A percentile compares a stretch with the other conserved stretches of the same genome.
Conservation (phyloP, 140 eudicot genomes). For the Senecio squalidus region DNA sequence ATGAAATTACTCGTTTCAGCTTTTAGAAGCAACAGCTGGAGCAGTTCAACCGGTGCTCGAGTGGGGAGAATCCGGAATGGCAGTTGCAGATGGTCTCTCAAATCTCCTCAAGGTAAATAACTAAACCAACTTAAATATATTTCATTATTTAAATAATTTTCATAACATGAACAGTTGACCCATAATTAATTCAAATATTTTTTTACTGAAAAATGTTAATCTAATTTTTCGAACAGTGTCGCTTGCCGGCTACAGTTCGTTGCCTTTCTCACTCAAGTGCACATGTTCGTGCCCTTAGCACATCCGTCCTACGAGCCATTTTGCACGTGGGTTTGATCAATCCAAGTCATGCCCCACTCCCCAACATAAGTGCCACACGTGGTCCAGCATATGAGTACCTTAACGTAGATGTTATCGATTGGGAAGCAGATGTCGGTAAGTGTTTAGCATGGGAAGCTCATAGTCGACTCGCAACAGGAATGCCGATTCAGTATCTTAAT, state of each 20-base stretch:
- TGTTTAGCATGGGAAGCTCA: slow-evolving; percentile 96
- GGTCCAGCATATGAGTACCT: slow-evolving; percentile 37
- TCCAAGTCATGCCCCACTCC: slow-evolving; percentile 34
- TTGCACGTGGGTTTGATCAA: slow-evolving; percentile 50
- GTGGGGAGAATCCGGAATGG: slow-evolving; percentile 95
- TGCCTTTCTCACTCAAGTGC: slow-evolving; percentile 93
- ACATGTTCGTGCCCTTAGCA: slow-evolving; percentile 95
- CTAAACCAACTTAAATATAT: neutral
- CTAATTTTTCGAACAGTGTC: slow-evolving; percentile 50
- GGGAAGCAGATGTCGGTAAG: slow-evolving; percentile 64
- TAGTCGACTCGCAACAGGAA: slow-evolving; percentile 65
- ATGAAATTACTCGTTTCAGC: slow-evolving; percentile 34
- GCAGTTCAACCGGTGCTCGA: slow-evolving; percentile 91
- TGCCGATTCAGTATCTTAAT: slow-evolving; percentile 67
- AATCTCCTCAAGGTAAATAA: slow-evolving; percentile 76
- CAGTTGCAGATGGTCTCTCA: slow-evolving; percentile 93
- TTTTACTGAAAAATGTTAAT: too few species aligned
- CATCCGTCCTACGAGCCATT: slow-evolving; percentile 80
- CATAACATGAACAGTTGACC: neutral
- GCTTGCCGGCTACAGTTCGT: slow-evolving; percentile 76
- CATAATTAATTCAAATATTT: neutral
- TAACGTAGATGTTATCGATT: slow-evolving; percentile 40
- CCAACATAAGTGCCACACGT: slow-evolving; percentile 23
- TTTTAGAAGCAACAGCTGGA: slow-evolving; percentile 94
- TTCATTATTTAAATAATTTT: neutral